Percentiles rank a stretch among this genome's conserved stretches.
These are phyloP conservation scores for Leccinum ochraceum DNA, from an alignment of 768 basidiomycete genomes.

Conservation along the genomic window DNA sequence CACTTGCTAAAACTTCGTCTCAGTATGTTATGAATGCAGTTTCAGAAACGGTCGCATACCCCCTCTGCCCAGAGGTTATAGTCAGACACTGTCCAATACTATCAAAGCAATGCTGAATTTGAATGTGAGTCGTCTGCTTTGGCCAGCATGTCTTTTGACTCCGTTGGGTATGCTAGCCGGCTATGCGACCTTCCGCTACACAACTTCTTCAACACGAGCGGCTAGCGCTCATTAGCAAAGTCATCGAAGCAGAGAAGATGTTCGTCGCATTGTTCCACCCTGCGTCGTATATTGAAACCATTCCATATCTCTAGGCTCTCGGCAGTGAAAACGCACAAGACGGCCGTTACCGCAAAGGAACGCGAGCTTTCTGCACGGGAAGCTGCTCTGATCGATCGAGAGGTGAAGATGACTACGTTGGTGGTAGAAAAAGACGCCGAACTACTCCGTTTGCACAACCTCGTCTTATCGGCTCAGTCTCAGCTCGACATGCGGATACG, in stretches of 20 bases:
- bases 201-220: slow-evolving; percentile 83
- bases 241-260: slow-evolving; percentile 80
- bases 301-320: slow-evolving; percentile 46
- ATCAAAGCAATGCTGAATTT: slow-evolving; percentile 88
- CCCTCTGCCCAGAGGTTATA: slow-evolving; percentile 83
- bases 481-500: slow-evolving; percentile 51
- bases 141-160: background rate
- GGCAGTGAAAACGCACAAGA: slow-evolving; percentile 64
- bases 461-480: slow-evolving; percentile 41
- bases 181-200: slow-evolving; percentile 81
- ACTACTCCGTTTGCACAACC: slow-evolving; percentile 47
- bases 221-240: slow-evolving; percentile 66
- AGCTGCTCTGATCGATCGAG: slow-evolving; percentile 52
- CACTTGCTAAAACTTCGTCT: slow-evolving; percentile 16
- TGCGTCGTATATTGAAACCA: background rate
- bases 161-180: slow-evolving; percentile 51
- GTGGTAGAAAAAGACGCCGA: slow-evolving; percentile 63
- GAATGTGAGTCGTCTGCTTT: slow-evolving; percentile 52
- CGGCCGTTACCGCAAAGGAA: slow-evolving; percentile 56
- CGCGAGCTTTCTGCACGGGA: slow-evolving; percentile 65
- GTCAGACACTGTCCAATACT: slow-evolving; percentile 64
- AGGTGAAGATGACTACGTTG: slow-evolving; percentile 48
- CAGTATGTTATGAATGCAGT: background rate
- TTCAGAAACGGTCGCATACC: slow-evolving; percentile 86
- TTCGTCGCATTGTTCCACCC: slow-evolving; percentile 31